phyloP scores from a whole-genome alignment of 805 yeast species.

The Teunomyces atbi region DNA sequence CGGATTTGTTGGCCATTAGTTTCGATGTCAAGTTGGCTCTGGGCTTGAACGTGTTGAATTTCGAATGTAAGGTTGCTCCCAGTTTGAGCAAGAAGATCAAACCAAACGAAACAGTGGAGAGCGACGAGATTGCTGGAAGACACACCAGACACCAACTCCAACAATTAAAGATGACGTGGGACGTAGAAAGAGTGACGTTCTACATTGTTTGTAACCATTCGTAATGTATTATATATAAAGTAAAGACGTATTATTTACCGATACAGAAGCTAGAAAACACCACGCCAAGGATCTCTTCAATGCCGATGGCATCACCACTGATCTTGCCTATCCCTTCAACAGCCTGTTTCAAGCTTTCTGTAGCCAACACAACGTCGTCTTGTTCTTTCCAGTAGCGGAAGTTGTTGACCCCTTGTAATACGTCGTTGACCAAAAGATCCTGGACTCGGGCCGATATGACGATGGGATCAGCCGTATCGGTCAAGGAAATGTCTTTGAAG shows the following conservation, averaged over 20 bases:
- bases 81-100: conserved; percentile 35
- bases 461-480: conserved; percentile 61
- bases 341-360: conserved; percentile 71
- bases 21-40: conserved; percentile 40
- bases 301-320: conserved; percentile 84
- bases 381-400: conserved; percentile 49
- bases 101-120: conserved; percentile 21
- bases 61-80: conserved; percentile 44
- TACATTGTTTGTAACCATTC: conserved; percentile 29
- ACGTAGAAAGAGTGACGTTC: conserved; percentile 40
- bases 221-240: conserved; percentile 8
- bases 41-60: conserved; percentile 39
- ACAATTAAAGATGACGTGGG: conserved; percentile 46
- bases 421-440: conserved; percentile 74
- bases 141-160: conserved; percentile 47
- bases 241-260: conserved; percentile 59
- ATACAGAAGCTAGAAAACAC: conserved; percentile 92
- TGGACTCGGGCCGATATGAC: conserved; percentile 71
- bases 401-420: conserved; percentile 68
- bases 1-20: conserved; percentile 23
- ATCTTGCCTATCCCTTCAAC: conserved; percentile 88
- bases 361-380: conserved; percentile 75
- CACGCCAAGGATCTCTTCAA: conserved; percentile 88
- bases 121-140: conserved; percentile 34
- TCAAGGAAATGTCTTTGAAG: conserved; percentile 50